phyloP scores from a whole-genome alignment of 2,329 filamentous ascomycete genomes.

The Colletotrichum tanaceti region DNA sequence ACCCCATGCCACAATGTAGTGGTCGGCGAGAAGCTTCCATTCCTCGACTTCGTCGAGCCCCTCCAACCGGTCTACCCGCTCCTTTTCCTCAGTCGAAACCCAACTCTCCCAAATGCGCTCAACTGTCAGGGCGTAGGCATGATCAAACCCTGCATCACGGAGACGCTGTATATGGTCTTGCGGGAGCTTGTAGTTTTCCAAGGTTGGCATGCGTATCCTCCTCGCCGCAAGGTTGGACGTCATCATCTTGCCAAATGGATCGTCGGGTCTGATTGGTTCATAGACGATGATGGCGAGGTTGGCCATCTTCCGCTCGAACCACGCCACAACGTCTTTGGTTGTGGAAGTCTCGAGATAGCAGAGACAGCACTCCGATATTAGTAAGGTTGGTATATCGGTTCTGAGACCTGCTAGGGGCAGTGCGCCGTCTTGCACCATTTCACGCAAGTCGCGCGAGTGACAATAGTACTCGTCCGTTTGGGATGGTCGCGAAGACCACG shows the following conservation, averaged over 20 bases:
- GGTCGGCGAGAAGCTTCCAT: constrained; percentile 85
- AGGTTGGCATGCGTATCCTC: constrained; percentile 85
- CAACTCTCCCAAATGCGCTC: constrained; percentile 79
- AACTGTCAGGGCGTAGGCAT: constrained; percentile 57
- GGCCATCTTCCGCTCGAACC: constrained; percentile 67
- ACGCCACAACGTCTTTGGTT: constrained; percentile 72
- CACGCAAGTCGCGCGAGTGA: constrained; percentile 78
- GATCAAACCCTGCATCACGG: constrained; percentile 71
- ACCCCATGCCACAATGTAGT: constrained; percentile 93
- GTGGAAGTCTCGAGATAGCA: constrained; percentile 81
- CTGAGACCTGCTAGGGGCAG: constrained; percentile 54
- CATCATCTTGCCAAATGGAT: constrained; percentile 93
- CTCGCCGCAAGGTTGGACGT: constrained; percentile 85
- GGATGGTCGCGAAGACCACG: constrained; percentile 57
- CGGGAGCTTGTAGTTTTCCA: constrained; percentile 77
- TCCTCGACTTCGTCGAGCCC: constrained; percentile 96
- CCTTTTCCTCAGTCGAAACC: constrained; percentile 77
- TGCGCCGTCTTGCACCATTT: constrained; percentile 55
- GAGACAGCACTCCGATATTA: constrained; percentile 95
- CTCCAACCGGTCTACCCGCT: constrained; percentile 81
- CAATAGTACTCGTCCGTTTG: constrained; percentile 61
- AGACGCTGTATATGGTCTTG: constrained; percentile 77
- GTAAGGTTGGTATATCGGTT: constrained; percentile 76
- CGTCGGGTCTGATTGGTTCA: constrained; percentile 86
- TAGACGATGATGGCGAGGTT: constrained; percentile 77